Percentiles rank a stretch among this genome's conserved stretches.
These are phyloP conservation scores for Daedaleopsis nitida DNA, from an alignment of 768 basidiomycete species.

Conservation along the genomic window DNA sequence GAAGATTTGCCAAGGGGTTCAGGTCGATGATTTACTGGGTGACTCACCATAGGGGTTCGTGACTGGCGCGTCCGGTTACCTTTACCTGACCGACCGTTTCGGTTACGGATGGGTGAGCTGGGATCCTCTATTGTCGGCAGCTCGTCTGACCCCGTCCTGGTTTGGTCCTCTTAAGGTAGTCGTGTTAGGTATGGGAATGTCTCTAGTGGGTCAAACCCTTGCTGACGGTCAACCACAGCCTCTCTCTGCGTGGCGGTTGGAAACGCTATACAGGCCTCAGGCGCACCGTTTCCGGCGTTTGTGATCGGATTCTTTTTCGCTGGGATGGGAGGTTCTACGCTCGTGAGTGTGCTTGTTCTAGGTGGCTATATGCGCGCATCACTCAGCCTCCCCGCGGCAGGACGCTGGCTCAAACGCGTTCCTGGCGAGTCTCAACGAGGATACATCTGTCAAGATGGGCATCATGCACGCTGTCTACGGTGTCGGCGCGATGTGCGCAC, in stretches of 20 bases:
- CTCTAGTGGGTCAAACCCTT: not conserved
- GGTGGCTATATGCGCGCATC: not conserved
- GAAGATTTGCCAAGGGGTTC: conserved; percentile 11
- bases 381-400: conserved; percentile 32
- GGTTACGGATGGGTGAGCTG: conserved; percentile 47
- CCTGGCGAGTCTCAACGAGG: conserved; percentile 58
- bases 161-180: not conserved
- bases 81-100: conserved; percentile 43
- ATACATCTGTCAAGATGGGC: conserved; percentile 62
- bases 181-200: conserved; percentile 1
- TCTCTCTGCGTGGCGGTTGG: conserved; percentile 52
- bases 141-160: not conserved
- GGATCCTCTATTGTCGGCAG: not conserved
- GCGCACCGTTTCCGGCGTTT: conserved; percentile 65
- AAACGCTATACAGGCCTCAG: conserved; percentile 54
- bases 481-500: conserved; percentile 50
- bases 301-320: conserved; percentile 47
- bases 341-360: conserved; percentile 3
- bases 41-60: conserved; percentile 45
- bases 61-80: conserved; percentile 45
- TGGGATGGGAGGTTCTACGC: conserved; percentile 47
- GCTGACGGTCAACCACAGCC: conserved; percentile 34
- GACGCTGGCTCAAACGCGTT: conserved; percentile 75
- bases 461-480: conserved; percentile 54
- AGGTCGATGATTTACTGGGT: not conserved